phyloP scores from a whole-genome alignment of 2,329 filamentous ascomycete species.

The Xylaria sp. region DNA sequence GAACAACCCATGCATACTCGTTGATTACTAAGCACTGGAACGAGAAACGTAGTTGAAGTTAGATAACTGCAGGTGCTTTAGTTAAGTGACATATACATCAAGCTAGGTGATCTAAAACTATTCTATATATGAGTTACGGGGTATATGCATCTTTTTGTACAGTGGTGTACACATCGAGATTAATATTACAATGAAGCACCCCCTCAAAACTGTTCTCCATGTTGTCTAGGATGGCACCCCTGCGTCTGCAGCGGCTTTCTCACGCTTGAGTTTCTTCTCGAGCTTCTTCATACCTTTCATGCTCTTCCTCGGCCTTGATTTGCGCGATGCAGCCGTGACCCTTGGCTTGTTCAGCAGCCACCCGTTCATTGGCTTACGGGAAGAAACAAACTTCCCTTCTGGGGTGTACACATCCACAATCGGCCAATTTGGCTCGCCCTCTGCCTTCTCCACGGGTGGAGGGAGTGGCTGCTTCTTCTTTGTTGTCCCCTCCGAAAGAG shows the following conservation, averaged over 20 bases:
- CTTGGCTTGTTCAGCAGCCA: slow-evolving; percentile 67
- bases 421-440: slow-evolving; percentile 59
- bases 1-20: no score
- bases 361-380: slow-evolving; percentile 71
- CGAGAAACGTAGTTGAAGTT: no score
- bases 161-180: slow-evolving; percentile 4
- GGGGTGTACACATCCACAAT: slow-evolving; percentile 85
- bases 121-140: neutral
- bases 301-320: slow-evolving; percentile 66
- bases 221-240: neutral
- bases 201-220: neutral
- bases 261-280: slow-evolving; percentile 49
- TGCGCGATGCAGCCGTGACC: slow-evolving; percentile 54
- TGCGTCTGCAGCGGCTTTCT: slow-evolving; percentile 17
- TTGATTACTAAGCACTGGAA: neutral
- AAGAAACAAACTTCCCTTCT: slow-evolving; percentile 77
- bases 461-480: slow-evolving; percentile 9
- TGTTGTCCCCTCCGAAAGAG: slow-evolving; percentile 17
- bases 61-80: no score
- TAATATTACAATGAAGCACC: neutral
- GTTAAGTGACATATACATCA: neutral
- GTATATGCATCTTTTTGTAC: neutral
- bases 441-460: slow-evolving; percentile 12
- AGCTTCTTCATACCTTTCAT: slow-evolving; percentile 69
- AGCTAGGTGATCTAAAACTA: neutral